Evolutionary conservation across 495 filamentous ascomycete genomes (phyloP).

Genomic region (Staphylotrichum longicolle): DNA sequence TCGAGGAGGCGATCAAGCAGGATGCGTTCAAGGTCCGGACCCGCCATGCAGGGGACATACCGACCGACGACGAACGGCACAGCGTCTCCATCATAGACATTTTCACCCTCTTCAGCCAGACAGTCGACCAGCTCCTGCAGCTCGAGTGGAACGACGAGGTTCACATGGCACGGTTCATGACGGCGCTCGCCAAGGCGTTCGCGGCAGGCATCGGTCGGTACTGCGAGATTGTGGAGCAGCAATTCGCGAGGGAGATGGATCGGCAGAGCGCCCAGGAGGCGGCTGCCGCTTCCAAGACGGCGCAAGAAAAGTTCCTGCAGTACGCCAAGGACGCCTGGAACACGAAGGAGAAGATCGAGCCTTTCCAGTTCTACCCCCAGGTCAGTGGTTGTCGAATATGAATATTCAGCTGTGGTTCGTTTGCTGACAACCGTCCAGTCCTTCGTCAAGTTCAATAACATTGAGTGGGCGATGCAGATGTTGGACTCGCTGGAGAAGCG

Average conservation of each 20-base stretch:
- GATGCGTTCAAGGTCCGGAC: conserved; percentile 74
- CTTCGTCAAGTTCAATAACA: conserved; percentile 95
- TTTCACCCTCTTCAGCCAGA: conserved; percentile 89
- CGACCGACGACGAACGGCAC: conserved; percentile 81
- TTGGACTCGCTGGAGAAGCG: conserved; percentile 85
- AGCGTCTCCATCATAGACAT: conserved; percentile 92
- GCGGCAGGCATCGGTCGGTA: conserved; percentile 80
- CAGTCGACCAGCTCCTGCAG: conserved; percentile 76
- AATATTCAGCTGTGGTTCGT: background rate
- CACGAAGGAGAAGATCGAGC: conserved; percentile 90
- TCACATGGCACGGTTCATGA: conserved; percentile 96
- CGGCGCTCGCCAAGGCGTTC: conserved; percentile 83
- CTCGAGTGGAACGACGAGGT: conserved; percentile 92
- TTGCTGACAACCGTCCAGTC: conserved; percentile 55
- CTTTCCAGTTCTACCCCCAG: conserved; percentile 96
- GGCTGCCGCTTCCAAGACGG: conserved; percentile 68
- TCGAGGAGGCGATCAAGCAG: conserved; percentile 85
- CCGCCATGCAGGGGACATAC: conserved; percentile 55
- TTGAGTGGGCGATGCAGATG: conserved; percentile 87
- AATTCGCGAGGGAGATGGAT: conserved; percentile 91
- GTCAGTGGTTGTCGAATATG: conserved; percentile 47
- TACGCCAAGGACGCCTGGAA: conserved; percentile 95
- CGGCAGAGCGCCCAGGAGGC: conserved; percentile 83
- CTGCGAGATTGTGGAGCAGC: conserved; percentile 85
- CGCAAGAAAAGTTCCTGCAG: conserved; percentile 88